Conservation (phyloP, 805 yeast species). For the Suhomyces xylopsoci region DNA sequence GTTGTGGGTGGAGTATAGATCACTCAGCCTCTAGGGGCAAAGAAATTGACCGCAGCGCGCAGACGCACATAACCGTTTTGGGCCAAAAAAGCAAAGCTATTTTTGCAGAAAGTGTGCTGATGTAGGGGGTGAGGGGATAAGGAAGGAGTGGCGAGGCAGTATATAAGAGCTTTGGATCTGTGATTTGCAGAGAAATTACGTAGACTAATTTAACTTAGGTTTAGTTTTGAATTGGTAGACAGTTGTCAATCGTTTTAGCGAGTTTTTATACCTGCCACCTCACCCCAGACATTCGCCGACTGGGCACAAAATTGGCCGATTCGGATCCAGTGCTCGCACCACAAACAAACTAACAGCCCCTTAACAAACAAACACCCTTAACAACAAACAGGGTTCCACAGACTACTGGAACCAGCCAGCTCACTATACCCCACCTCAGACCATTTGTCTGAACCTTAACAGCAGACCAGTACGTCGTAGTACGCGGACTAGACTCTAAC, state of each 20-base stretch:
- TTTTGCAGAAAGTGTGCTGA: neutral
- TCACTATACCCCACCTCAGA: neutral
- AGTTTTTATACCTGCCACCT: neutral
- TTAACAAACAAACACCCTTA: neutral
- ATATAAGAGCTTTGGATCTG: neutral
- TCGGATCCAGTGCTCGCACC: conserved; percentile 2
- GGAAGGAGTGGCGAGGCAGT: neutral
- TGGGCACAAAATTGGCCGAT: neutral
- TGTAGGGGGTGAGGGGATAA: neutral
- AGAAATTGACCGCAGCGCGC: neutral
- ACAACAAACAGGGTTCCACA: neutral
- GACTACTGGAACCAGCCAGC: neutral
- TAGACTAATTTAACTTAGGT: too few species aligned
- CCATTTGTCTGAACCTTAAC: neutral
- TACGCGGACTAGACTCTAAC: neutral
- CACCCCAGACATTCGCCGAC: neutral
- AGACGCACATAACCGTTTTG: neutral
- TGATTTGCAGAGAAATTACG: too few species aligned
- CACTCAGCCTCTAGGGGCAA: neutral
- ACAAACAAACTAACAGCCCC: neutral
- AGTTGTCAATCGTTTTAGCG: neutral
- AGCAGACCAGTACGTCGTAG: neutral
- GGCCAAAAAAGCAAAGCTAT: neutral
- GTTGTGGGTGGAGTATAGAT: neutral
- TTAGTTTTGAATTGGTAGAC: neutral